phyloP scores from a whole-genome alignment of 441 rosid genomes.

The Eugenia klotzschiana region DNA sequence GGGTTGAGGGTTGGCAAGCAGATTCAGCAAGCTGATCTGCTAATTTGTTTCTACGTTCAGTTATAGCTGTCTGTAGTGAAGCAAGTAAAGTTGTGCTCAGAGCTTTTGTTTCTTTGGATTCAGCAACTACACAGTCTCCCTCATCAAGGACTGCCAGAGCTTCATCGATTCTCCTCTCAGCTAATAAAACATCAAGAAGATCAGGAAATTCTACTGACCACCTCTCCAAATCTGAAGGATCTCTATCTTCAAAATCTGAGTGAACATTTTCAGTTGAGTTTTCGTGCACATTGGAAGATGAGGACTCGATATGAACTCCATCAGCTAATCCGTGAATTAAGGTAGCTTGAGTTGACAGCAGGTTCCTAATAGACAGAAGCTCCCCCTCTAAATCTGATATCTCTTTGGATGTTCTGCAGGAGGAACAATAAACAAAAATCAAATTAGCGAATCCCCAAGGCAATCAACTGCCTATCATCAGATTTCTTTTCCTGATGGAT shows the following conservation, averaged over 20 bases:
- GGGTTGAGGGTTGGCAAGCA: conserved; percentile 89
- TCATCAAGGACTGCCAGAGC: conserved; percentile 81
- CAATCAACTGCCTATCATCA: neutral
- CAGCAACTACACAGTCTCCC: conserved; percentile 56
- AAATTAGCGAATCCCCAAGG: neutral
- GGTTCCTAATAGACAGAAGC: conserved; percentile 78
- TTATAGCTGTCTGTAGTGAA: conserved; percentile 45
- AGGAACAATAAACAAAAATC: neutral
- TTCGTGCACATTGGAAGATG: conserved; percentile 33
- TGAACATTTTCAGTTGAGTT: conserved; percentile 24
- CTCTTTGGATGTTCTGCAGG: conserved; percentile 82
- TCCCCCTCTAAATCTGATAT: conserved; percentile 98
- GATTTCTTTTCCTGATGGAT: neutral
- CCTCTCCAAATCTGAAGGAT: conserved; percentile 67
- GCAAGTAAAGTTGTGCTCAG: conserved; percentile 37
- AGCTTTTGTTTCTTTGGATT: conserved; percentile 41
- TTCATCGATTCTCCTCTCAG: conserved; percentile 92
- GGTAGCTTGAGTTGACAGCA: conserved; percentile 88
- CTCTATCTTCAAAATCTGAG: conserved; percentile 29
- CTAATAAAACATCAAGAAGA: conserved; percentile 79
- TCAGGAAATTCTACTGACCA: conserved; percentile 82
- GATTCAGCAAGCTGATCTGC: conserved; percentile 96
- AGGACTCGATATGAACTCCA: conserved; percentile 61
- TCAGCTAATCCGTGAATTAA: conserved; percentile 82
- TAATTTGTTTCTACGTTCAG: conserved; percentile 63